Evolutionary conservation across 148 eudicot species (phyloP), one percentile per base, ranked within the genome.

Genomic region (Suaeda aralocaspica): DNA sequence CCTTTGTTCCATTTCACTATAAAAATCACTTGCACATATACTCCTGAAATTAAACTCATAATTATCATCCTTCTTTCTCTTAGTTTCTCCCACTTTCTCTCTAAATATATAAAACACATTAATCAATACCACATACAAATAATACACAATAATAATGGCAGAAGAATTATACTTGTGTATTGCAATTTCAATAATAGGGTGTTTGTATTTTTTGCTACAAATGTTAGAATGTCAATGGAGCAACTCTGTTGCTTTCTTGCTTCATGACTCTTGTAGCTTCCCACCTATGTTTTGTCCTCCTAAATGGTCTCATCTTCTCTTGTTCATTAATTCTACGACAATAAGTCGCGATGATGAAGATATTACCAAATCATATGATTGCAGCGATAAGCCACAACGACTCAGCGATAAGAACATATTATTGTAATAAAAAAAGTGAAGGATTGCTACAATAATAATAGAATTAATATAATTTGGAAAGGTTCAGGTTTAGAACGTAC

Each of bases 211-310:
- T 33, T 13, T 72, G 48, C 8, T 72, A 8, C 67, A 61, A 33
- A 49, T 62, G 48, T 49, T 61, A 0, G 74, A 62, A 36, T 49
- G 55, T 24, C 74, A 72, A 21, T 72, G 68, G 33, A 72, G 74
- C 29, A 50, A 50, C 34, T 75, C 73, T 4, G 73, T 75, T 75
- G 30, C 68, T 9, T 75, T 70, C 63, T 5, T 75, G 45, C 68
- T 75, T 8, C 78, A 75, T 75, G 55, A 69, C 13, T 55, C 39
- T 12, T 64, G 48, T 24, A 18, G 67, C 28, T 75, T 75, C 25
- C 68, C 63, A 6, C 46, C 73, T 6, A 42, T 46, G 26, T 51
- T 52, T 50, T 36, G 68, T 22, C 58, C 66, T 13, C 24, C 74
- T 6, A 60, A 33, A 29, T 49, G 74, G 59, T 48, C 16, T 59